These are phyloP conservation scores for Puccinellia tenuiflora DNA, from an alignment of 176 grass and related monocot genomes.

Conservation along the genomic window DNA sequence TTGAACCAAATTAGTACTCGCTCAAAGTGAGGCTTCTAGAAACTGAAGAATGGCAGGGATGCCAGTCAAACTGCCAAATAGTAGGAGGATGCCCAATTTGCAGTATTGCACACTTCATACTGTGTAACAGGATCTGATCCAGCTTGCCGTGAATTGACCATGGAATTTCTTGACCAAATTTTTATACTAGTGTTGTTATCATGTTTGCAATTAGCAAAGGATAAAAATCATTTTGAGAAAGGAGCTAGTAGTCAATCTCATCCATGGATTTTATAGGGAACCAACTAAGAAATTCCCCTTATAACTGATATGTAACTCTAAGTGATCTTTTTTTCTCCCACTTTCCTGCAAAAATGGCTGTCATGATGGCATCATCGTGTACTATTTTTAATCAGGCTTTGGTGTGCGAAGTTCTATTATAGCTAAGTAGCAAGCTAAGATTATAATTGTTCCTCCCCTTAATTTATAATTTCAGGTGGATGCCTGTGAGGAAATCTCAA, in stretches of 20 bases:
- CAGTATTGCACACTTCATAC: neutral
- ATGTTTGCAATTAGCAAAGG: neutral
- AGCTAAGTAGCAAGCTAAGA: neutral
- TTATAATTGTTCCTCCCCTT: neutral
- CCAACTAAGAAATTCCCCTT: neutral
- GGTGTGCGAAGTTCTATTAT: neutral
- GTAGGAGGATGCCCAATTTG: neutral
- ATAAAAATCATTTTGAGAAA: slow-evolving; percentile 8
- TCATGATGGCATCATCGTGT: neutral
- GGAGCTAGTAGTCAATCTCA: neutral
- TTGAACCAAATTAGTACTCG: neutral
- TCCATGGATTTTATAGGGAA: neutral
- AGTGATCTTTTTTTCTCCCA: neutral
- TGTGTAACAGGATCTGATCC: neutral
- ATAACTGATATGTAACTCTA: neutral
- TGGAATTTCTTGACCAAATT: neutral
- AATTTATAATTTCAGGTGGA: slow-evolving; percentile 38
- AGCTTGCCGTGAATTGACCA: neutral
- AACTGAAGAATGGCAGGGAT: neutral
- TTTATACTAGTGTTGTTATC: neutral
- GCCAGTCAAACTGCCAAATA: neutral
- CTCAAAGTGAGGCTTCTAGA: neutral
- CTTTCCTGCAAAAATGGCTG: neutral
- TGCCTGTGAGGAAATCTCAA: slow-evolving; percentile 40
- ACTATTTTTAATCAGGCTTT: neutral